Percentiles rank a stretch among this genome's conserved stretches.
These are phyloP conservation scores for Neotropicomus parvogracilis DNA, from an alignment of 1,284 basidiomycete genomes.

Conservation along the genomic window DNA sequence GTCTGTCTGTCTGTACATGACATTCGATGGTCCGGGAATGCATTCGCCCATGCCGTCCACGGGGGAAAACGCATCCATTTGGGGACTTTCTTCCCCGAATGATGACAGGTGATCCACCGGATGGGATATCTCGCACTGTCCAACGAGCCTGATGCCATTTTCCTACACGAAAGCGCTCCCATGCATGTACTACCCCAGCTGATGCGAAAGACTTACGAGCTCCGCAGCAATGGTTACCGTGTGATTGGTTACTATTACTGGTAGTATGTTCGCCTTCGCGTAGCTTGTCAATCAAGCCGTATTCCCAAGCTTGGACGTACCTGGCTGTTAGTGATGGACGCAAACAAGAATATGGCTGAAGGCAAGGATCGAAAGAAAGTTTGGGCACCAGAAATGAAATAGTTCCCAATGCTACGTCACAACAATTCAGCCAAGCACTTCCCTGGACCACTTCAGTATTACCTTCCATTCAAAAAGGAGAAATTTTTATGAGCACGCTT, in stretches of 20 bases:
- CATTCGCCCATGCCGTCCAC: slow-evolving; percentile 52
- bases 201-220: slow-evolving; percentile 51
- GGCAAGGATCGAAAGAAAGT: slow-evolving; percentile 86
- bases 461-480: slow-evolving; percentile 85
- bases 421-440: slow-evolving; percentile 5
- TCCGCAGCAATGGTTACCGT: slow-evolving; percentile 97
- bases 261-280: slow-evolving; percentile 72
- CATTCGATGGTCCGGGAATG: slow-evolving; percentile 51
- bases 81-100: slow-evolving; percentile 27
- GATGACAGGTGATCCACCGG: slow-evolving; percentile 51
- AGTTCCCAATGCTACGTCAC: slow-evolving; percentile 74
- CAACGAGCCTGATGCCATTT: slow-evolving; percentile 78
- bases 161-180: slow-evolving; percentile 44
- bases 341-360: slow-evolving; percentile 94
- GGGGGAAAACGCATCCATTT: slow-evolving; percentile 39
- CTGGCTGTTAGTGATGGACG: slow-evolving; percentile 82
- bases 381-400: slow-evolving; percentile 83
- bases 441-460: slow-evolving; percentile 19
- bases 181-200: slow-evolving; percentile 7
- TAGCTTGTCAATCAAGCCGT: slow-evolving; percentile 17
- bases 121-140: slow-evolving; percentile 97
- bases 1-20: slow-evolving; percentile 60
- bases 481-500: slow-evolving; percentile 90
- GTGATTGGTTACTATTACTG: slow-evolving; percentile 92
- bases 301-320: slow-evolving; percentile 29